Evolutionary conservation across 129 eudicot species (phyloP).

Genomic region (Escallonia herrerae): DNA sequence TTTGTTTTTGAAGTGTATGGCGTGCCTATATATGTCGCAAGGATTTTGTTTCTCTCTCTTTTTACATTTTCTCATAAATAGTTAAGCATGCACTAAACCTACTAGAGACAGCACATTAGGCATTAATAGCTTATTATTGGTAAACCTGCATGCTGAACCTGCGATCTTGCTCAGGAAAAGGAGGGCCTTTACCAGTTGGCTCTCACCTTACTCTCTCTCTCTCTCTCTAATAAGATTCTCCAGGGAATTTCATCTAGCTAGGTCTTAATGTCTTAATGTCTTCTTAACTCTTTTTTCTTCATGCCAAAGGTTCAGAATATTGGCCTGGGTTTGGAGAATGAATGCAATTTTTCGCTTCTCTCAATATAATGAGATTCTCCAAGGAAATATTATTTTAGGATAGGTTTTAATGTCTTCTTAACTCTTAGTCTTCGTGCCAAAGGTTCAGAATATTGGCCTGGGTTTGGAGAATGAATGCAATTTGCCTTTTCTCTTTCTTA

Average conservation of each 20-base stretch:
- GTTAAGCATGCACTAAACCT: too few relatives aligned
- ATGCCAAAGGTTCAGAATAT: not conserved
- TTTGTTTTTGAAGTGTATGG: not conserved
- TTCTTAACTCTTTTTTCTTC: not conserved
- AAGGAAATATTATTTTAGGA: not conserved
- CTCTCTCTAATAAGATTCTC: not conserved
- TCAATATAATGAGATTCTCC: not conserved
- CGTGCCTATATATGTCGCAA: not conserved
- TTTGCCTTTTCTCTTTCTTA: not conserved
- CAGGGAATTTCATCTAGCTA: not conserved
- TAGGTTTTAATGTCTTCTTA: not conserved
- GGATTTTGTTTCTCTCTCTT: not conserved
- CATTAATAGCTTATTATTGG: too few relatives aligned
- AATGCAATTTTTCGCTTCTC: not conserved
- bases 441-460: not conserved
- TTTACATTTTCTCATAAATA: not conserved
- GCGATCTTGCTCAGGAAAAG: too few relatives aligned
- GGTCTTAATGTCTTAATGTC: not conserved
- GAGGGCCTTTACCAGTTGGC: too few relatives aligned
- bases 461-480: slow-evolving; percentile 5
- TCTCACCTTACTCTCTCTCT: too few relatives aligned
- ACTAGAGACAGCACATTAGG: too few relatives aligned
- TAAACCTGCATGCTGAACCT: too few relatives aligned
- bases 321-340: slow-evolving; percentile 5
- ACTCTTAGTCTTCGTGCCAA: not conserved